These are phyloP conservation scores for Quercus suber DNA, from an alignment of 306 rosid species.

Conservation along the genomic window DNA sequence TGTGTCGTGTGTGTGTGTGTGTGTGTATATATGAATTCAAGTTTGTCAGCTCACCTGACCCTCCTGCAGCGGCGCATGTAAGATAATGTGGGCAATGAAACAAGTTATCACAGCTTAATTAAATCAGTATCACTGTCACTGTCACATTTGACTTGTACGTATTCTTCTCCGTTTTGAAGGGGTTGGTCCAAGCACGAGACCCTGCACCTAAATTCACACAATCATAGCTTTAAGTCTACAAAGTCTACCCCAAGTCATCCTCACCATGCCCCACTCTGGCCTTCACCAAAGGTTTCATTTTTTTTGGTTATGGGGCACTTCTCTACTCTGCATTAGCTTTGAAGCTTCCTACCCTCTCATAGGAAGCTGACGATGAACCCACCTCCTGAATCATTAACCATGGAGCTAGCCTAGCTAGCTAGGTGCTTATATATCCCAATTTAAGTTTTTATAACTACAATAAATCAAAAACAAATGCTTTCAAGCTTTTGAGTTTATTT, in stretches of 20 bases:
- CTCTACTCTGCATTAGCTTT: conserved; percentile 21
- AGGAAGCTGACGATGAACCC: conserved; percentile 65
- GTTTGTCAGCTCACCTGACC: too few relatives aligned
- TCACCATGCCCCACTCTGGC: conserved; percentile 36
- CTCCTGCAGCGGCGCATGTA: neutral
- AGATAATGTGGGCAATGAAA: conserved; percentile 13
- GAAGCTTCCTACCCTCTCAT: conserved; percentile 66
- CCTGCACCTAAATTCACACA: neutral
- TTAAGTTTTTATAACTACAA: neutral
- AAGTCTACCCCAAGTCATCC: conserved; percentile 57
- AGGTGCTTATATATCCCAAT: conserved; percentile 21
- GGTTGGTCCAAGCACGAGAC: conserved; percentile 45
- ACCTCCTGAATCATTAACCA: conserved; percentile 16
- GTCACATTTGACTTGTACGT: conserved; percentile 35
- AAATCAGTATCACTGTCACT: neutral
- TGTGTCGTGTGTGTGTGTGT: too few relatives aligned
- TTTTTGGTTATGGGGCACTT: conserved; percentile 26
- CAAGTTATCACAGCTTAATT: neutral
- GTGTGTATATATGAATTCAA: too few relatives aligned
- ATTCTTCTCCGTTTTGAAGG: conserved; percentile 27
- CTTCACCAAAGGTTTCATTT: neutral
- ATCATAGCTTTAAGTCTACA: conserved; percentile 11
- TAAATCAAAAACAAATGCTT: neutral
- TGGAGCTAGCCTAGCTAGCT: too few relatives aligned
- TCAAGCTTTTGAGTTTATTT: neutral